Percentiles rank a stretch among this genome's conserved stretches.
phyloP scores from a whole-genome alignment of 2,329 filamentous ascomycete genomes.

The Aspergillus ochraceoroseus region DNA sequence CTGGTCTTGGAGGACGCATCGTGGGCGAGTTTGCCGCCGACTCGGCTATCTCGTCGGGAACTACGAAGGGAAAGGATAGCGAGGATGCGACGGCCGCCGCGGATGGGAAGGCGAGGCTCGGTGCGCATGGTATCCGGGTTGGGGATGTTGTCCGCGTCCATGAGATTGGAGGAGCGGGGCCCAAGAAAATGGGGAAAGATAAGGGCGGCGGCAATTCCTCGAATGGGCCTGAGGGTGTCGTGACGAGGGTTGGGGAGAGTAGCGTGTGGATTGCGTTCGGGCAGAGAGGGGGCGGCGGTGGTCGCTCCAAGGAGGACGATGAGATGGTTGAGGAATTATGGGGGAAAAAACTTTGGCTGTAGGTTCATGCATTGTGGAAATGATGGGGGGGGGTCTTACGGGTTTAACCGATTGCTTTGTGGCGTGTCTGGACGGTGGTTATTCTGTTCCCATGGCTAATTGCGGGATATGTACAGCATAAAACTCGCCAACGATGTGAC shows the following conservation, averaged over 20 bases:
- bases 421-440: background rate
- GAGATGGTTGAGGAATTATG: slow-evolving; percentile 49
- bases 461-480: slow-evolving; percentile 47
- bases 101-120: slow-evolving; percentile 42
- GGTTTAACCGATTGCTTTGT: slow-evolving; percentile 1
- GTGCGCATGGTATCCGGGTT: slow-evolving; percentile 45
- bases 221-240: slow-evolving; percentile 43
- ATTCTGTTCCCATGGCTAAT: slow-evolving; percentile 10
- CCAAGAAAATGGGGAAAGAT: slow-evolving; percentile 21
- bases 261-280: slow-evolving; percentile 46
- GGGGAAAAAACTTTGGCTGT: slow-evolving; percentile 59
- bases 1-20: slow-evolving; percentile 84
- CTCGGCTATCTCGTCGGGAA: slow-evolving; percentile 54
- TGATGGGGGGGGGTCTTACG: too few relatives aligned
- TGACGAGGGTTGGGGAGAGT: slow-evolving; percentile 43
- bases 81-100: slow-evolving; percentile 24
- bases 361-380: slow-evolving; percentile 37
- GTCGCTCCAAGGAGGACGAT: slow-evolving; percentile 38
- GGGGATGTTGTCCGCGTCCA: slow-evolving; percentile 47
- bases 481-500: slow-evolving; percentile 64
- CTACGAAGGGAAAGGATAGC: slow-evolving; percentile 13
- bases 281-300: slow-evolving; percentile 32
- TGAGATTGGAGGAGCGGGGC: slow-evolving; percentile 29
- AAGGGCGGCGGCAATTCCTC: slow-evolving; percentile 32
- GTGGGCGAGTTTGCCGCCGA: slow-evolving; percentile 75